These are phyloP conservation scores for Mrakiaceae sp. DNA, from an alignment of 1,284 basidiomycete species.

Conservation along the genomic window DNA sequence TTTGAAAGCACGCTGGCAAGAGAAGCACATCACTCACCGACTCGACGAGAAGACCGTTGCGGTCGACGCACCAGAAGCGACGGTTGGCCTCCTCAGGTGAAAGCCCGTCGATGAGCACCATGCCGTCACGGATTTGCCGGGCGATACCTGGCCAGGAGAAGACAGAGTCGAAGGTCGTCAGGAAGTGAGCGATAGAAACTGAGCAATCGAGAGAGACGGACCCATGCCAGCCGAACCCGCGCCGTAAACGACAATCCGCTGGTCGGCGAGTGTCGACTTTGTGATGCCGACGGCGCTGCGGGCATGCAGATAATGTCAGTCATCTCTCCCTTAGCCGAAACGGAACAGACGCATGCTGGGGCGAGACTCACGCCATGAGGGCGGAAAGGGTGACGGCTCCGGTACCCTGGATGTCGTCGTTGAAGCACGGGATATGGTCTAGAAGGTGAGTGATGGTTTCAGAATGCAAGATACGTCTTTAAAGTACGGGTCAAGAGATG, in stretches of 20 bases:
- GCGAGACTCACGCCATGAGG: slow-evolving; percentile 36
- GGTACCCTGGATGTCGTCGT: slow-evolving; percentile 68
- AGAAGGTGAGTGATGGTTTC: neutral
- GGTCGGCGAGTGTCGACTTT: slow-evolving; percentile 53
- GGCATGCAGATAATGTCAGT: neutral
- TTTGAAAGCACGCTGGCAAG: slow-evolving; percentile 15
- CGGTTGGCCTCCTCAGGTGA: slow-evolving; percentile 49
- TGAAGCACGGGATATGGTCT: slow-evolving; percentile 39
- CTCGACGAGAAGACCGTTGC: slow-evolving; percentile 36
- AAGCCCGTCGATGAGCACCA: slow-evolving; percentile 51
- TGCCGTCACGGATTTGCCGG: slow-evolving; percentile 60
- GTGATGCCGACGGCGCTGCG: slow-evolving; percentile 51
- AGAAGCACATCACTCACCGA: slow-evolving; percentile 35
- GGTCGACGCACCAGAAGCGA: slow-evolving; percentile 50
- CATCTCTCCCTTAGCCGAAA: neutral
- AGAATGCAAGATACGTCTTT: slow-evolving; percentile 19
- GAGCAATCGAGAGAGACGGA: slow-evolving; percentile 40
- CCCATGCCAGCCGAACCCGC: slow-evolving; percentile 70
- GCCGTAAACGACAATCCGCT: slow-evolving; percentile 66
- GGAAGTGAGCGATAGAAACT: slow-evolving; percentile 16
- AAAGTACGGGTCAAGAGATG: slow-evolving; percentile 24
- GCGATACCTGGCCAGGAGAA: slow-evolving; percentile 24
- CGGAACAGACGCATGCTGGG: neutral
- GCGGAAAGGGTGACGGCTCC: slow-evolving; percentile 71
- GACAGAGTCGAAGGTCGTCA: neutral